Conservation (phyloP, 306 rosid species). For the Acmispon strigosus region DNA sequence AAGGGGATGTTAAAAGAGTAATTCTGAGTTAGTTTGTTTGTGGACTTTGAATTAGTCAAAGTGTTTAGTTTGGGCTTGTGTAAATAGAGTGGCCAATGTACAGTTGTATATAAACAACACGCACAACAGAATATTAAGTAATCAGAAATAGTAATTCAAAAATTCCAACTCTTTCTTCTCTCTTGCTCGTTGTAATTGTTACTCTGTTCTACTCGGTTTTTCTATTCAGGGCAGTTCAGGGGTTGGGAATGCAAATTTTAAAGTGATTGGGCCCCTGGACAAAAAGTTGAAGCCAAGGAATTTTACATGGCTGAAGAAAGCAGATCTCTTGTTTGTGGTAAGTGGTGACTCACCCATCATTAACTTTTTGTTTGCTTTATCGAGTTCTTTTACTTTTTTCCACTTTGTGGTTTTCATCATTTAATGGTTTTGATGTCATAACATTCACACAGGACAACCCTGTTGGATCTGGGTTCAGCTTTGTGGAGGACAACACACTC, state of each 20-base stretch:
- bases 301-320: constrained; percentile 68
- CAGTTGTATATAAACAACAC: no score
- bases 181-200: no score
- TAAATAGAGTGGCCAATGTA: no score
- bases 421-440: background rate
- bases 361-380: background rate
- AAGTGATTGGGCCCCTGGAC: constrained; percentile 78
- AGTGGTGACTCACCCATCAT: background rate
- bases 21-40: no score
- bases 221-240: constrained; percentile 84
- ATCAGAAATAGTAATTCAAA: no score
- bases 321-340: constrained; percentile 77
- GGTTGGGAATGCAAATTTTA: constrained; percentile 81
- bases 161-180: no score
- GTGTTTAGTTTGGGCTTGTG: no score
- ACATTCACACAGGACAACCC: constrained; percentile 76
- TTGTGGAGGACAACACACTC: constrained; percentile 46
- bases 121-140: no score
- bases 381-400: background rate
- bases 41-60: no score
- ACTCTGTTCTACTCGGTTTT: no score
- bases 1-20: no score
- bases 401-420: no score
- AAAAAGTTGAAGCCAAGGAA: constrained; percentile 58
- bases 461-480: constrained; percentile 90